These are phyloP conservation scores for Irpex lacteus DNA, from an alignment of 1,284 basidiomycete genomes.

Conservation along the genomic window DNA sequence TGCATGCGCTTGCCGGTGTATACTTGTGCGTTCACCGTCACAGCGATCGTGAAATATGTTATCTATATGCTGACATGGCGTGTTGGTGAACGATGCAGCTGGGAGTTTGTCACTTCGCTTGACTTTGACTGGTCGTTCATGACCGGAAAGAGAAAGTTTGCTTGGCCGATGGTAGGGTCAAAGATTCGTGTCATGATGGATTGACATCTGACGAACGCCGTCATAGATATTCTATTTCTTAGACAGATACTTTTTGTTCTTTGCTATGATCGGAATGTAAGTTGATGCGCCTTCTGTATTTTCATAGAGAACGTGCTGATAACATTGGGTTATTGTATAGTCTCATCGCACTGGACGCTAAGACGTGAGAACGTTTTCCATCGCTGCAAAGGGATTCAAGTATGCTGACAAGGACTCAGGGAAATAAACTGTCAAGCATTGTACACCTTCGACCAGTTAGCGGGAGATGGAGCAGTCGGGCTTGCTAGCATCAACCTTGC, in stretches of 20 bases:
- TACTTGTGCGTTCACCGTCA: constrained; percentile 50
- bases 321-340: constrained; percentile 28
- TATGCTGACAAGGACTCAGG: constrained; percentile 28
- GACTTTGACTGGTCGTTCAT: constrained; percentile 69
- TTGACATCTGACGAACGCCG: not conserved
- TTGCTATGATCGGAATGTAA: constrained; percentile 69
- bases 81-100: constrained; percentile 18
- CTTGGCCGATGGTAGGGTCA: constrained; percentile 33
- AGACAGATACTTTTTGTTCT: constrained; percentile 66
- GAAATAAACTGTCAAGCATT: constrained; percentile 59
- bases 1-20: constrained; percentile 35
- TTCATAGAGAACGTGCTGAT: not conserved
- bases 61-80: not conserved
- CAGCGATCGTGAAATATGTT: not conserved
- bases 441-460: constrained; percentile 30
- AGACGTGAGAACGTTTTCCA: constrained; percentile 32
- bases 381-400: not conserved
- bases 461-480: constrained; percentile 71
- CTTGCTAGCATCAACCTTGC: constrained; percentile 79
- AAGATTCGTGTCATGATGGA: not conserved
- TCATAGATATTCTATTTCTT: constrained; percentile 69
- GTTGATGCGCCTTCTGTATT: constrained; percentile 5
- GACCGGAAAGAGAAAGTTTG: constrained; percentile 56
- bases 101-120: constrained; percentile 57
- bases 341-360: constrained; percentile 54